phyloP scores from a whole-genome alignment of 1,139 yeast genomes.

The Keqinozyma sinolaborantium region DNA sequence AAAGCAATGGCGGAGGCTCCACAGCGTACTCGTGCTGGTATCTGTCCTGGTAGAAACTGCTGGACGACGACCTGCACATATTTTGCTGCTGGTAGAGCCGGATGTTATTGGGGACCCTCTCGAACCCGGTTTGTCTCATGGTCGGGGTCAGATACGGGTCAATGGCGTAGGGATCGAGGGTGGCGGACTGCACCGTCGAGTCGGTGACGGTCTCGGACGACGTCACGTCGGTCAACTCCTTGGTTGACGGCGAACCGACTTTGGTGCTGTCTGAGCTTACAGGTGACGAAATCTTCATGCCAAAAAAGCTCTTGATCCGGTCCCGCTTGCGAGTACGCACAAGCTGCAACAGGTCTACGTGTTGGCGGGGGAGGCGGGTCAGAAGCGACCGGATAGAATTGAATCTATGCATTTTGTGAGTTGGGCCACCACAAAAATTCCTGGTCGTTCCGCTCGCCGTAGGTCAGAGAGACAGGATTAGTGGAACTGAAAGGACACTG shows the following conservation, averaged over 20 bases:
- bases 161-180: background rate
- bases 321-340: too few relatives aligned
- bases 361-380: too few relatives aligned
- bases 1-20: slow-evolving; percentile 11
- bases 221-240: too few relatives aligned
- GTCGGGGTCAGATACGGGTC: background rate
- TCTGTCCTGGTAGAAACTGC: slow-evolving; percentile 4
- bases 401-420: slow-evolving; percentile 1
- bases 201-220: background rate
- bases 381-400: background rate
- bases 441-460: too few relatives aligned
- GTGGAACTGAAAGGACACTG: too few relatives aligned
- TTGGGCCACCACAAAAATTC: background rate
- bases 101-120: background rate
- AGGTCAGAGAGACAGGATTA: too few relatives aligned
- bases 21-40: slow-evolving; percentile 12
- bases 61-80: background rate
- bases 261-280: too few relatives aligned
- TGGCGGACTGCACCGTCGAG: background rate
- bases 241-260: too few relatives aligned
- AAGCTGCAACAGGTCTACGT: too few relatives aligned
- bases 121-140: background rate
- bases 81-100: background rate
- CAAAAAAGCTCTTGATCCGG: too few relatives aligned
- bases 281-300: too few relatives aligned